Evolutionary conservation across 2,329 filamentous ascomycete species (phyloP).

Genomic region (Colletotrichum echinochloae): DNA sequence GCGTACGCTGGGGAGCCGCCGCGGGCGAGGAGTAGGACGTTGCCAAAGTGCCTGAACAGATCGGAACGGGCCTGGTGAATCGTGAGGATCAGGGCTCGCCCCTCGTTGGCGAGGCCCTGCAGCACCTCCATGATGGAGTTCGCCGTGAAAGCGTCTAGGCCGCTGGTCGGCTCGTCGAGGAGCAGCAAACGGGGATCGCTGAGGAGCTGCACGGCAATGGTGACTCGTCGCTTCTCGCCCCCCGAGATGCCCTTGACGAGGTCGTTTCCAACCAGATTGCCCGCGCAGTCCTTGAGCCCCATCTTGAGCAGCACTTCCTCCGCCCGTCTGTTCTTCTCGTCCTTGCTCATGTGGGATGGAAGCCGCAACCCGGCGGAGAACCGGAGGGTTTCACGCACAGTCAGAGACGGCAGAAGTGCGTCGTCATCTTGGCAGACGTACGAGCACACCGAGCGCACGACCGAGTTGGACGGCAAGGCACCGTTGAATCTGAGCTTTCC

Average conservation of each 20-base stretch:
- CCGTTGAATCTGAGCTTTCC: conserved; percentile 79
- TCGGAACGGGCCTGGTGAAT: conserved; percentile 84
- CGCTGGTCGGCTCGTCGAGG: conserved; percentile 81
- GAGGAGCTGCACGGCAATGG: conserved; percentile 81
- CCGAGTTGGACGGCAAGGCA: conserved; percentile 73
- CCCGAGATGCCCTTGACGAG: conserved; percentile 83
- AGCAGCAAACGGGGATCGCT: conserved; percentile 80
- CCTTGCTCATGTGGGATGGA: conserved; percentile 75
- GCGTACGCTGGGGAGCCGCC: conserved; percentile 77
- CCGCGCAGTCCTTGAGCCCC: conserved; percentile 82
- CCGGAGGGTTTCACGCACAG: conserved; percentile 78
- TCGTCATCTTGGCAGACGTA: conserved; percentile 86
- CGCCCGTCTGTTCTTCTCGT: conserved; percentile 74
- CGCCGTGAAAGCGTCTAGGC: conserved; percentile 82
- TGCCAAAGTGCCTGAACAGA: conserved; percentile 77
- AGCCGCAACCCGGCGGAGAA: conserved; percentile 79
- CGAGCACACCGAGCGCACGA: conserved; percentile 78
- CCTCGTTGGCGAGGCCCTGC: conserved; percentile 76
- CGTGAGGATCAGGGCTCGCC: conserved; percentile 79
- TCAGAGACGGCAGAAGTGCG: conserved; percentile 78
- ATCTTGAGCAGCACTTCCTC: conserved; percentile 80
- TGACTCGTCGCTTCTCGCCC: conserved; percentile 82
- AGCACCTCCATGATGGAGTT: conserved; percentile 82
- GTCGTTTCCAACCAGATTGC: conserved; percentile 79
- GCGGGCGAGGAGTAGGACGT: conserved; percentile 76